Base-by-base conservation (phyloP, 2,329 filamentous ascomycete species). In the Trichoderma guizhouense region DNA sequence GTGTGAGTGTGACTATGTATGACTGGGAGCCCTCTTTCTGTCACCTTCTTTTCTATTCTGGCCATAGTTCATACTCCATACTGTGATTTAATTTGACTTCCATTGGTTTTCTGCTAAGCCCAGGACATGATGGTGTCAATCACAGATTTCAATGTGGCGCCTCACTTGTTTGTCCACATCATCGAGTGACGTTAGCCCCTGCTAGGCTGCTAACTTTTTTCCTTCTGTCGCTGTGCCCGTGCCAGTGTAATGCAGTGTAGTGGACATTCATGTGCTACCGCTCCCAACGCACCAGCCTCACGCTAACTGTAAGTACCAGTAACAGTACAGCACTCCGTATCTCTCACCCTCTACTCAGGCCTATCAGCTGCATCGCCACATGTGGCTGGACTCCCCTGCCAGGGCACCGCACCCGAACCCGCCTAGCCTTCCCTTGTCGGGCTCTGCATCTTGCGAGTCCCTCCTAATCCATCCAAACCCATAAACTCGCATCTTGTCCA, bases 381-480 rank as follows among this genome's bases (percentile, higher is more conserved):
- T 70, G 71, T 72, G 71, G 71, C 71, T 72, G 55, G 53, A 21
- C 18, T 61, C 12, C 71, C 68, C 73, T 73, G 72, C 72, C 75
- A 73, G 71, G 73, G 73, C 72, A 71, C 53, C 69, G 71, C 72
- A 34, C 71, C 71, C 73, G 71, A 67, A 74, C 65, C 55, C 64
- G 72, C 73, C 76, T 78, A 77, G 53, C 64, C 18, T 77, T 74
- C 73, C 75, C 73, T 76, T 69, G 73, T 79, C 76, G 76, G 78
- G 79, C 79, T 79, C 77, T 73, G 79, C 76, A 77, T 76, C 75
- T 76, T 76, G 77, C 74, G 75, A 78, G 74, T 77, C 77, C 78
- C 78, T 79, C 79, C 77, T 74, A 74, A 78, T 77, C 76, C 75
- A 76, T 76, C 75, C 53, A 75, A 74, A 67, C 72, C 69, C 74